Percentiles rank a stretch among this genome's conserved stretches.
Conservation (phyloP, 495 filamentous ascomycete species). For the Aspergillus mulundensis region DNA sequence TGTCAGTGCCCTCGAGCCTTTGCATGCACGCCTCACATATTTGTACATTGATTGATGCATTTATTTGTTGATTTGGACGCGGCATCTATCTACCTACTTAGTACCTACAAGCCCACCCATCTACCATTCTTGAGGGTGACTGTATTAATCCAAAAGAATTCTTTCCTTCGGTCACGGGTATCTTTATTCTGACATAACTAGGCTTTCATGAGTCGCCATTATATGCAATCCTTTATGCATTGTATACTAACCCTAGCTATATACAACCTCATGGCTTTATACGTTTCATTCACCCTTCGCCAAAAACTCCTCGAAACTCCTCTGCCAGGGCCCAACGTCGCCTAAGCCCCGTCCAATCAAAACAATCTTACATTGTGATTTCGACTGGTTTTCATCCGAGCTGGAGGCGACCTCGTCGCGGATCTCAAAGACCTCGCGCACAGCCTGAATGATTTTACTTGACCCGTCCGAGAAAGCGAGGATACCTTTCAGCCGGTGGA, state of each 20-base stretch:
- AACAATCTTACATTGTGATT: conserved; percentile 63
- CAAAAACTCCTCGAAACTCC: conserved; percentile 35
- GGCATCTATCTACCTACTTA: conserved; percentile 11
- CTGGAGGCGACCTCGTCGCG: conserved; percentile 48
- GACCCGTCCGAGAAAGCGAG: conserved; percentile 57
- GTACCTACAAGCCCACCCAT: background rate
- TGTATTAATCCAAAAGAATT: conserved; percentile 32
- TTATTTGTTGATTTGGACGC: conserved; percentile 7
- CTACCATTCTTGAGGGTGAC: conserved; percentile 20
- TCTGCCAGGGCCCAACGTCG: conserved; percentile 27
- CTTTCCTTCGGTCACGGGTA: conserved; percentile 1
- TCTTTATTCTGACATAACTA: too few relatives aligned
- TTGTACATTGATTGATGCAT: conserved; percentile 27
- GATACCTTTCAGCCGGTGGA: conserved; percentile 84
- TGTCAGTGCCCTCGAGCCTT: background rate
- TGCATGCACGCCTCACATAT: background rate
- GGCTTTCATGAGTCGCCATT: too few relatives aligned
- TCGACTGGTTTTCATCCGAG: conserved; percentile 12
- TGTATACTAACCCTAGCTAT: background rate
- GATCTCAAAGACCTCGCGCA: conserved; percentile 90
- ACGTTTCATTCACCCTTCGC: background rate
- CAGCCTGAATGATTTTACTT: conserved; percentile 80
- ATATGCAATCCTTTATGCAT: background rate
- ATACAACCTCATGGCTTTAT: background rate
- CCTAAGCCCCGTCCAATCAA: conserved; percentile 69